Evolutionary conservation across 225 moss, liverwort and hornwort genomes (phyloP).

Genomic region (Pseudisothecium myosuroides): DNA sequence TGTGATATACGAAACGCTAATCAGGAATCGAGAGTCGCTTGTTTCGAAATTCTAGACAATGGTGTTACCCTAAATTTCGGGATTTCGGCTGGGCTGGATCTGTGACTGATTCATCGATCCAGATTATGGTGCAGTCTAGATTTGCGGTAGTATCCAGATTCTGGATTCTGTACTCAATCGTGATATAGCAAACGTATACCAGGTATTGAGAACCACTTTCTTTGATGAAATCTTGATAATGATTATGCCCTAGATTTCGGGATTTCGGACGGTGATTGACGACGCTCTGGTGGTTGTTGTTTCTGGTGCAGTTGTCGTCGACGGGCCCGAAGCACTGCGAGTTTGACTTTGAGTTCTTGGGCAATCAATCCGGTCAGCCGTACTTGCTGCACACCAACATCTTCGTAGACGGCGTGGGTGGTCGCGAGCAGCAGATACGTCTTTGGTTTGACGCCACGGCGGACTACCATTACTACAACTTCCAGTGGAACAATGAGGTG

Average conservation of each 20-base stretch:
- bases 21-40: background rate
- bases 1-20: background rate
- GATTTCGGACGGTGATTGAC: background rate
- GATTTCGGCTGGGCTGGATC: too few species aligned
- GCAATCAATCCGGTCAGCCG: slow-evolving; percentile 25
- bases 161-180: too few species aligned
- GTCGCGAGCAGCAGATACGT: slow-evolving; percentile 18
- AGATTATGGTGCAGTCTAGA: too few species aligned
- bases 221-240: background rate
- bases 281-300: background rate
- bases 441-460: slow-evolving; percentile 38
- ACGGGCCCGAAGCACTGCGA: slow-evolving; percentile 12
- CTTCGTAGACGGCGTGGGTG: slow-evolving; percentile 15
- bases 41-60: too few species aligned
- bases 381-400: slow-evolving; percentile 44
- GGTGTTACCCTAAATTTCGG: too few species aligned
- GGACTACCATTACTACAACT: slow-evolving; percentile 28
- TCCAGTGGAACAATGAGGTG: slow-evolving; percentile 27
- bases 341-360: slow-evolving; percentile 44
- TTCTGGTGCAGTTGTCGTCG: slow-evolving; percentile 1
- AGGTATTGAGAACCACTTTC: too few species aligned
- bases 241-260: too few species aligned
- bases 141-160: too few species aligned
- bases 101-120: background rate
- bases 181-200: too few species aligned